Evolutionary conservation across 208 protist genomes (phyloP).

Genomic region (Wallacemonas sp.): DNA sequence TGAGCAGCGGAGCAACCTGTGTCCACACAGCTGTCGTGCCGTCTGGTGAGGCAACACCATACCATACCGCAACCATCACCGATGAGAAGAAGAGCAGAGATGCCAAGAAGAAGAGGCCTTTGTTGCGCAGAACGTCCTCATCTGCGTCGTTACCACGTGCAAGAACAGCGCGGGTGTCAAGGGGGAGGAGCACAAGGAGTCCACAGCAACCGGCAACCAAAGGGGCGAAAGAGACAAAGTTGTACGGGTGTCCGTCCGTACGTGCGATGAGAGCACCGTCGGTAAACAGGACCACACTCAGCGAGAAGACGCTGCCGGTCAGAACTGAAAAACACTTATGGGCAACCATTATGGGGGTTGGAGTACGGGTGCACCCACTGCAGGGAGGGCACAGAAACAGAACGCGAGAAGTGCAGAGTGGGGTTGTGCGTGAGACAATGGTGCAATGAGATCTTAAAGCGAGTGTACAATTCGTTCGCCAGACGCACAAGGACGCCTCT

Average conservation of each 20-base stretch:
- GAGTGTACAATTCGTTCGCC: no score
- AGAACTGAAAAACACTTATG: slow-evolving; percentile 13
- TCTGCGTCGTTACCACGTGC: slow-evolving; percentile 22
- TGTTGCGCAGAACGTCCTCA: slow-evolving; percentile 33
- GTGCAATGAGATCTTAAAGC: no score
- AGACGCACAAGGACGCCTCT: no score
- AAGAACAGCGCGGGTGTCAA: slow-evolving; percentile 34
- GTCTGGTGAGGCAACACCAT: slow-evolving; percentile 31
- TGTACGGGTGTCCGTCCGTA: slow-evolving; percentile 34
- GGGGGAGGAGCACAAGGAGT: slow-evolving; percentile 44
- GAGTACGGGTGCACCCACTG: no score
- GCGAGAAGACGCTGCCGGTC: slow-evolving; percentile 39
- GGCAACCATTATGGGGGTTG: background rate
- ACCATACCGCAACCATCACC: slow-evolving; percentile 52
- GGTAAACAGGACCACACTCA: slow-evolving; percentile 38
- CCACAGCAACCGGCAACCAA: slow-evolving; percentile 39
- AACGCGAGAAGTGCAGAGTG: no score
- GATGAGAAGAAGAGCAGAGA: slow-evolving; percentile 48
- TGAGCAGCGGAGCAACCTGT: slow-evolving; percentile 11
- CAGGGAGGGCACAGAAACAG: no score
- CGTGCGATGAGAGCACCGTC: slow-evolving; percentile 62
- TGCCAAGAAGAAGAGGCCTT: slow-evolving; percentile 55
- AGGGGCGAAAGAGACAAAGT: slow-evolving; percentile 76
- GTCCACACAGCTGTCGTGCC: slow-evolving; percentile 13
- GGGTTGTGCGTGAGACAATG: no score